These are phyloP conservation scores for Medicago lupulina DNA, from an alignment of 306 rosid species.

Conservation along the genomic window DNA sequence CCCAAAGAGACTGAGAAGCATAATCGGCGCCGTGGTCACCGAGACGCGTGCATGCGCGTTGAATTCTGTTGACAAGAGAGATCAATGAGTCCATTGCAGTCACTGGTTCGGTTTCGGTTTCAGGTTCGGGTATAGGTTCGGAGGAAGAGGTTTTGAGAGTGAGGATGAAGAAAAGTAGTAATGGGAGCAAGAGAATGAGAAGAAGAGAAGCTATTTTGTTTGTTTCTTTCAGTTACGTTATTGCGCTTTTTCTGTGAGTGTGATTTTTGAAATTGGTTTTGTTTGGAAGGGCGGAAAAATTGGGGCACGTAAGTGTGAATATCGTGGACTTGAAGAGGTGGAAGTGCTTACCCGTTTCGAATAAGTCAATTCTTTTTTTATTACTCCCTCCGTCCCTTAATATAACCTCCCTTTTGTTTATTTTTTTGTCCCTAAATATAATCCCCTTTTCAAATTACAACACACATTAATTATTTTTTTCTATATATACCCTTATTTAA, in stretches of 20 bases:
- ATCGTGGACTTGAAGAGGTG: constrained; percentile 12
- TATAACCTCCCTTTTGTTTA: too few relatives aligned
- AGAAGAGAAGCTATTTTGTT: constrained; percentile 43
- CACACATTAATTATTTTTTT: too few relatives aligned
- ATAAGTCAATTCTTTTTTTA: not conserved
- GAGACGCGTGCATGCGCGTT: constrained; percentile 81
- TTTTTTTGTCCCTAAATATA: too few relatives aligned
- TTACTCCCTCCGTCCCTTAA: too few relatives aligned
- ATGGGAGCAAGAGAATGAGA: constrained; percentile 19
- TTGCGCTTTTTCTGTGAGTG: not conserved
- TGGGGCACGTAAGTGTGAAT: constrained; percentile 38
- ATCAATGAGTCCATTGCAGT: constrained; percentile 68
- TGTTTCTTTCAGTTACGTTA: constrained; percentile 39
- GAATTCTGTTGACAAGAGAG: constrained; percentile 80
- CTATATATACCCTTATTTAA: too few relatives aligned
- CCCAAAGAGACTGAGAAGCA: constrained; percentile 79
- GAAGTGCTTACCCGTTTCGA: constrained; percentile 9
- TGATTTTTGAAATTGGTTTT: constrained; percentile 23
- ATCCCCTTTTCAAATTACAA: too few relatives aligned
- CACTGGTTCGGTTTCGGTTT: constrained; percentile 5
- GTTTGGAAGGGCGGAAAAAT: not conserved
- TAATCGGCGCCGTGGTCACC: constrained; percentile 81
- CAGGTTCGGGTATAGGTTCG: not conserved
- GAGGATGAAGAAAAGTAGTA: constrained; percentile 15
- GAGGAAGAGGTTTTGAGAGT: constrained; percentile 4